Percentiles rank a stretch among this genome's conserved stretches.
Conservation (phyloP, 2,329 filamentous ascomycete genomes). For the Phyllosticta citrichinensis region DNA sequence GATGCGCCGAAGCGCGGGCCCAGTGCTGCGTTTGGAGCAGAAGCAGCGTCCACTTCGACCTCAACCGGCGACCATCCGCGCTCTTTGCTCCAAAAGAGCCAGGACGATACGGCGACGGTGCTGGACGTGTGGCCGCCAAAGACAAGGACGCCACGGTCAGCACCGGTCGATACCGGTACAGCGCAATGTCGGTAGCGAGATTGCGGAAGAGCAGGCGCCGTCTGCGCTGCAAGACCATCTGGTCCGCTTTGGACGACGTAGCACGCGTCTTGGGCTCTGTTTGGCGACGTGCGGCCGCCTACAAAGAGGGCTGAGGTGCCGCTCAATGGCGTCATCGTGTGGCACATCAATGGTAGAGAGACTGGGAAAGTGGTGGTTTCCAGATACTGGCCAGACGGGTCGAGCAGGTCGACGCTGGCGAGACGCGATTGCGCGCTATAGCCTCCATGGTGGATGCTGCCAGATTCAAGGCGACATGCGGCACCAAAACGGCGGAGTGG, state of each 20-base stretch:
- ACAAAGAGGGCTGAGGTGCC: constrained; percentile 52
- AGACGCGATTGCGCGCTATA: constrained; percentile 40
- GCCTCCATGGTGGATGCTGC: constrained; percentile 35
- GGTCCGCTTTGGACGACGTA: constrained; percentile 46
- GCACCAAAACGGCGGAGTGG: constrained; percentile 31
- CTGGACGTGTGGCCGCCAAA: constrained; percentile 32
- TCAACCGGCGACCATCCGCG: constrained; percentile 42
- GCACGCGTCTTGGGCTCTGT: constrained; percentile 58
- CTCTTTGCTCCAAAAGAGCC: constrained; percentile 36
- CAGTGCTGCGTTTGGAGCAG: constrained; percentile 23
- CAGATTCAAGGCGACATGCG: constrained; percentile 21
- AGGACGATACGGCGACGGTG: constrained; percentile 22
- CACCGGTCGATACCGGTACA: constrained; percentile 35
- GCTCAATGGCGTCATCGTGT: constrained; percentile 60
- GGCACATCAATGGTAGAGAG: constrained; percentile 51
- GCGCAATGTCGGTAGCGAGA: constrained; percentile 68
- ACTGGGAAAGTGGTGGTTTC: constrained; percentile 4
- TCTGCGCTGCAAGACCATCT: constrained; percentile 27
- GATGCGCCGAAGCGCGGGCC: constrained; percentile 46
- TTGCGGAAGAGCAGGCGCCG: constrained; percentile 52
- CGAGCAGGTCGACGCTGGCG: constrained; percentile 31
- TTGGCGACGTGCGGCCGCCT: constrained; percentile 72
- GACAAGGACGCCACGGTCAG: constrained; percentile 32
- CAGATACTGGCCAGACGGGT: neutral
- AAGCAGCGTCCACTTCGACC: constrained; percentile 16